These are phyloP conservation scores for Mucor racemosus DNA, from an alignment of 371 early-diverging fungal genomes.

Conservation along the genomic window DNA sequence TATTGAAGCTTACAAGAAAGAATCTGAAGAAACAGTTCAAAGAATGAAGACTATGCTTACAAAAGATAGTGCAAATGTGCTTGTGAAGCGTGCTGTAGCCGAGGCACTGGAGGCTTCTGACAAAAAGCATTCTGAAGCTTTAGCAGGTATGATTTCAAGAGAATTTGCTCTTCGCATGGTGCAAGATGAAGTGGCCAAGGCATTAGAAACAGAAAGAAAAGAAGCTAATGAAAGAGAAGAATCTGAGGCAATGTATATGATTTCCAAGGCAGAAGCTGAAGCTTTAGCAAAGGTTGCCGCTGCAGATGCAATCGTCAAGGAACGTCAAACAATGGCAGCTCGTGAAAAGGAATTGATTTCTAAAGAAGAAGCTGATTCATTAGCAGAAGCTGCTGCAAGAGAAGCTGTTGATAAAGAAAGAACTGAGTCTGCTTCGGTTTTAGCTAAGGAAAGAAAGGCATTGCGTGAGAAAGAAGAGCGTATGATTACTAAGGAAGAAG, in stretches of 20 bases:
- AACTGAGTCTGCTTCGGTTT: constrained; percentile 7
- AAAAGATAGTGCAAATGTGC: constrained; percentile 23
- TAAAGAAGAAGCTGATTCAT: constrained; percentile 27
- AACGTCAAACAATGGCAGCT: constrained; percentile 34
- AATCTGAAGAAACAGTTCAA: constrained; percentile 15
- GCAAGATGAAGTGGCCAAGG: constrained; percentile 21
- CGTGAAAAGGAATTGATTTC: constrained; percentile 29
- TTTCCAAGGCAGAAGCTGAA: constrained; percentile 32
- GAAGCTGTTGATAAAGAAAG: constrained; percentile 28
- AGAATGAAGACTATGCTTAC: constrained; percentile 22
- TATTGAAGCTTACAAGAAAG: constrained; percentile 24
- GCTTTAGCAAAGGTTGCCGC: constrained; percentile 31
- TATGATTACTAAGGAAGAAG: constrained; percentile 23
- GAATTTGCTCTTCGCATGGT: constrained; percentile 18
- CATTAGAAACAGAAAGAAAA: constrained; percentile 27
- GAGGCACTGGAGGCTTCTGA: constrained; percentile 19
- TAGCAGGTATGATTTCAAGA: constrained; percentile 25
- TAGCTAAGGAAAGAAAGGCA: constrained; percentile 26
- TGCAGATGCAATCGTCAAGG: constrained; percentile 36
- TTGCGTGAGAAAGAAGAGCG: constrained; percentile 28
- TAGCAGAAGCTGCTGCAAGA: constrained; percentile 19
- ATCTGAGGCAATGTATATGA: constrained; percentile 25
- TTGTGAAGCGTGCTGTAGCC: constrained; percentile 24
- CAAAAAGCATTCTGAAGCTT: constrained; percentile 15
- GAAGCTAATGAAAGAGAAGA: constrained; percentile 23